Percentiles rank a stretch among this genome's conserved stretches.
phyloP scores from a whole-genome alignment of 2,329 filamentous ascomycete genomes.

The Didymella pinodella region DNA sequence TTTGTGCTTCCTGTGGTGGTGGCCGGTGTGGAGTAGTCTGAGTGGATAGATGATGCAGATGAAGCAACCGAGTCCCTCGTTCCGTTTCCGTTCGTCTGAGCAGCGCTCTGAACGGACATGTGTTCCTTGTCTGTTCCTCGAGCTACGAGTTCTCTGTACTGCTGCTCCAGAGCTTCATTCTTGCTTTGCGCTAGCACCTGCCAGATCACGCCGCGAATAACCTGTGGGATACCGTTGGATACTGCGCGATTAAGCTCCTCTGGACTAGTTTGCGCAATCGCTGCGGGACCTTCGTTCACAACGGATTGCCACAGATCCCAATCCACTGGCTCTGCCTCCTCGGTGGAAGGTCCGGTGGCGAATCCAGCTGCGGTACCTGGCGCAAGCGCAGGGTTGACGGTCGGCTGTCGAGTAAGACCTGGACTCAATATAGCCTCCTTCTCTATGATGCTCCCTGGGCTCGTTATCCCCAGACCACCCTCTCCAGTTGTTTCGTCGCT shows the following conservation, averaged over 20 bases:
- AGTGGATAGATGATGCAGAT: constrained; percentile 85
- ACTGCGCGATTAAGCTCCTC: constrained; percentile 92
- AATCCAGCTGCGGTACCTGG: constrained; percentile 88
- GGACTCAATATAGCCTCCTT: constrained; percentile 47
- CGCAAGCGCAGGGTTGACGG: constrained; percentile 74
- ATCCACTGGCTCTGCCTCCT: constrained; percentile 77
- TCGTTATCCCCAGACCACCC: constrained; percentile 56
- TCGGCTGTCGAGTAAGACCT: constrained; percentile 62
- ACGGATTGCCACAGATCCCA: constrained; percentile 99
- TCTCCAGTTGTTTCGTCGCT: constrained; percentile 58
- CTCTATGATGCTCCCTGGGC: constrained; percentile 47
- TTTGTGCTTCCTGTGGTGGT: constrained; percentile 58
- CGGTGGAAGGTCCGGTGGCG: constrained; percentile 76
- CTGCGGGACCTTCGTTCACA: constrained; percentile 91
- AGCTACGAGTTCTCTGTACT: constrained; percentile 83
- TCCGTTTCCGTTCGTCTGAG: constrained; percentile 55
- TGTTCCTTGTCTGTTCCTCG: constrained; percentile 81
- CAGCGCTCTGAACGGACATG: constrained; percentile 35
- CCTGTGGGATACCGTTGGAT: constrained; percentile 89
- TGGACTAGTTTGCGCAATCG: constrained; percentile 84
- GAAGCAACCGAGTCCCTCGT: constrained; percentile 74
- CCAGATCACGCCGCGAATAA: constrained; percentile 98
- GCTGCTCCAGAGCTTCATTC: constrained; percentile 83
- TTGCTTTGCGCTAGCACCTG: constrained; percentile 96
- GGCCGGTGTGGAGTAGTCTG: constrained; percentile 72